These are phyloP conservation scores for Penicillium bialowiezense DNA, from an alignment of 495 filamentous ascomycete genomes.

Conservation along the genomic window DNA sequence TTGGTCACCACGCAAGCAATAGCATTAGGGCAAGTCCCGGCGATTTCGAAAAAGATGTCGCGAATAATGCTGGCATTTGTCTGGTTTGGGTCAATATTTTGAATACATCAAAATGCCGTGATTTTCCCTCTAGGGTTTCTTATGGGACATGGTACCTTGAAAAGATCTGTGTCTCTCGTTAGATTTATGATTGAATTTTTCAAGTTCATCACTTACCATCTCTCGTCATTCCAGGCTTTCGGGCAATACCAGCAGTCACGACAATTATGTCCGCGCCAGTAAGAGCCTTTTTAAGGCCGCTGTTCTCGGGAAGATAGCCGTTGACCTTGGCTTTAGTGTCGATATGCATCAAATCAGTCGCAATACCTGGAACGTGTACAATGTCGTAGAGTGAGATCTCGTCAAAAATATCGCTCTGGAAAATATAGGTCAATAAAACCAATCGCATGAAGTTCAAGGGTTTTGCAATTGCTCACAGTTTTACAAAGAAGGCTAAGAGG, in stretches of 20 bases:
- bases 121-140: no score
- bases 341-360: constrained; percentile 83
- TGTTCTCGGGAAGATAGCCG: constrained; percentile 74
- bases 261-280: constrained; percentile 82
- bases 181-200: no score
- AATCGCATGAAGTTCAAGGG: background rate
- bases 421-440: background rate
- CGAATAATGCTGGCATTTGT: constrained; percentile 78
- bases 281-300: constrained; percentile 74
- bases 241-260: constrained; percentile 88
- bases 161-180: no score
- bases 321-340: constrained; percentile 85
- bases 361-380: constrained; percentile 60
- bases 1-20: constrained; percentile 85
- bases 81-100: no score
- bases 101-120: no score
- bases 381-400: constrained; percentile 10
- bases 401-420: constrained; percentile 10
- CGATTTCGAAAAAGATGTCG: constrained; percentile 79
- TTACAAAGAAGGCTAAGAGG: constrained; percentile 47
- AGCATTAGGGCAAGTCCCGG: constrained; percentile 71
- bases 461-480: background rate
- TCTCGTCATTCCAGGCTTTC: constrained; percentile 93
- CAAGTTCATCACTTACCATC: constrained; percentile 53
- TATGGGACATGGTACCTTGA: no score